Conservation (phyloP, 1,284 basidiomycete species). For the Malassezia yamatoensis region DNA sequence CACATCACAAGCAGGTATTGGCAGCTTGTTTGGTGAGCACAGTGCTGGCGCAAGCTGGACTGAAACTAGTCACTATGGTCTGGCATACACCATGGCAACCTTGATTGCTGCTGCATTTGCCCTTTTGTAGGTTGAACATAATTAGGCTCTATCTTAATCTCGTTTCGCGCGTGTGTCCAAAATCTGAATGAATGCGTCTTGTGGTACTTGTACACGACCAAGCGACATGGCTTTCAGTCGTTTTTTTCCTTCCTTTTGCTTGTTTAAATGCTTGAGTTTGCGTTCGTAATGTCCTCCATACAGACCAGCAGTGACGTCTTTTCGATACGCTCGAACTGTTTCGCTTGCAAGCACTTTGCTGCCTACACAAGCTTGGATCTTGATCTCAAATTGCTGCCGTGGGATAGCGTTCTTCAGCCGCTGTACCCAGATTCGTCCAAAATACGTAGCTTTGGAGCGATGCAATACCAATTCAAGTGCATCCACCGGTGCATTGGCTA, state of each 20-base stretch:
- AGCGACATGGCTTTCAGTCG: conserved; percentile 36
- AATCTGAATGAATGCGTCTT: conserved; percentile 22
- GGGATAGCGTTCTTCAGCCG: conserved; percentile 54
- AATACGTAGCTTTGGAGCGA: conserved; percentile 30
- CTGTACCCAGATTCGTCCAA: conserved; percentile 31
- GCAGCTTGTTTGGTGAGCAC: not conserved
- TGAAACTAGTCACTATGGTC: not conserved
- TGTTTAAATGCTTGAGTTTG: conserved; percentile 39
- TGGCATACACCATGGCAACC: not conserved
- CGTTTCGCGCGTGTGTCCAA: conserved; percentile 20
- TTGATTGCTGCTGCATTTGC: not conserved
- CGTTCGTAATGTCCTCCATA: conserved; percentile 62
- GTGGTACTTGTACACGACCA: conserved; percentile 38
- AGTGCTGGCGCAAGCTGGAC: not conserved
- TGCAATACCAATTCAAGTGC: conserved; percentile 41
- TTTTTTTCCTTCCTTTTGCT: conserved; percentile 46
- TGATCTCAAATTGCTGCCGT: conserved; percentile 80
- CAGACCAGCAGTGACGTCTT: conserved; percentile 87
- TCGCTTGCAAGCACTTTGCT: conserved; percentile 80
- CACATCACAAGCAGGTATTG: conserved; percentile 3
- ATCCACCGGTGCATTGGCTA: conserved; percentile 37
- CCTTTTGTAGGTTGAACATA: not conserved
- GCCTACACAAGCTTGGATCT: conserved; percentile 57
- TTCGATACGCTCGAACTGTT: conserved; percentile 50
- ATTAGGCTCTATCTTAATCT: not conserved